Conservation (phyloP, 352 stramenopile genomes). For the Phytophthora tentaculata region DNA sequence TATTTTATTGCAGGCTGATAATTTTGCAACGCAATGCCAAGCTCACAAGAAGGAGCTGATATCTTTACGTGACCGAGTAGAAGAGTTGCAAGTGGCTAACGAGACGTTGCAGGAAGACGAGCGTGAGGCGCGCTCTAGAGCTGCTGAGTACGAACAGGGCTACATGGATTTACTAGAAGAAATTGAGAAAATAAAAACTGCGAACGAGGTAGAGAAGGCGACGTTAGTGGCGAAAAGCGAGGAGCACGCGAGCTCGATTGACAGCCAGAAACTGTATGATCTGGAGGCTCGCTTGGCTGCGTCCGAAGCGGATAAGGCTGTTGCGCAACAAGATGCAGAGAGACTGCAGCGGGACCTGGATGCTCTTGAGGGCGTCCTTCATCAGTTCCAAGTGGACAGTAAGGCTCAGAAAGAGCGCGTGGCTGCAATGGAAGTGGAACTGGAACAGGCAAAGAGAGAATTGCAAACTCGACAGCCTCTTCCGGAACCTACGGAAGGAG, state of each 20-base stretch:
- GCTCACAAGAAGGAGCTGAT: conserved; percentile 45
- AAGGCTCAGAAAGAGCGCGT: conserved; percentile 61
- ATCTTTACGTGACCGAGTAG: conserved; percentile 31
- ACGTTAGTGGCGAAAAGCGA: conserved; percentile 53
- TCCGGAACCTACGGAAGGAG: conserved; percentile 6
- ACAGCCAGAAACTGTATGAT: conserved; percentile 67
- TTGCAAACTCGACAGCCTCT: conserved; percentile 22
- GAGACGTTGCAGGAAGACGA: conserved; percentile 53
- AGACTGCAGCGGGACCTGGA: conserved; percentile 61
- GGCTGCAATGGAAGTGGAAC: conserved; percentile 48
- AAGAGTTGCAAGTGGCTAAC: conserved; percentile 42
- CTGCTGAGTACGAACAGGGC: conserved; percentile 72
- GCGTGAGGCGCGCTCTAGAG: conserved; percentile 42
- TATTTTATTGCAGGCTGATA: conserved; percentile 42
- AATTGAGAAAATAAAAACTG: conserved; percentile 52
- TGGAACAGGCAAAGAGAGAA: conserved; percentile 40
- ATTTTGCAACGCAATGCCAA: conserved; percentile 46
- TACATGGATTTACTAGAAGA: conserved; percentile 65
- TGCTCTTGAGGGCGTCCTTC: conserved; percentile 63
- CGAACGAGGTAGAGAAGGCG: conserved; percentile 59
- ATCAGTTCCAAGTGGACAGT: conserved; percentile 68
- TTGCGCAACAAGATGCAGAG: conserved; percentile 66
- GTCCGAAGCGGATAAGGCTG: conserved; percentile 63
- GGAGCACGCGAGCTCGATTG: conserved; percentile 53
- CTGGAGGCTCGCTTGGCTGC: conserved; percentile 60